Evolutionary conservation across 1,284 basidiomycete species (phyloP), one percentile per base, ranked within the genome.

Genomic region (Marasmius fiardii): DNA sequence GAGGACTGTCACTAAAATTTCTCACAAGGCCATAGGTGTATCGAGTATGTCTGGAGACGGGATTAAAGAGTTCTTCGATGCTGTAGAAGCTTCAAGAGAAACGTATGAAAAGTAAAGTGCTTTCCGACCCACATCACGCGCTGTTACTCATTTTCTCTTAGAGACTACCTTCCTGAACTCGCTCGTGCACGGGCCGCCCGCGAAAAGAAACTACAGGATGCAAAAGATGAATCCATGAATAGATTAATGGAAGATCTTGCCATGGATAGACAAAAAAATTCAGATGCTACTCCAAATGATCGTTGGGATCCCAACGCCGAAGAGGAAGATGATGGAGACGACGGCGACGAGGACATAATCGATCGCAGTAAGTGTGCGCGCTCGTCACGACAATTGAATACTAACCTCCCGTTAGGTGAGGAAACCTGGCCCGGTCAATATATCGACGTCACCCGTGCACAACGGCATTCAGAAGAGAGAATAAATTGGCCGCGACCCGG

Each of bases 31-130:
- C 6, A 95, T 99, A 11, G 95, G 96, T 21, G 95, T 99, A 8
- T 96, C 93, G 12, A 96, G 96, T 43, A 82, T 94, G 78, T 98
- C 97, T 0, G 97, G 97, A 11, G 88, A 86, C 50, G 97, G 97
- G 4, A 85, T 99, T 68, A 79, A 88, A 60, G 90, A 91, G 53
- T 98, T 99, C 69, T 90, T 99, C 65, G 82, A 87, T 18, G 94
- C 94, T 0, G 94, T 99, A 4, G 87, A 95, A 58, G 87, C 84
- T 44, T 93, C 92, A 1, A 78, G 93, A 59, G 78, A 85, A 54
- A 94, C 97, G 71, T 99, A 98, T 71, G 86, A 92, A 69, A 87
- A 76, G 92, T 95, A 66, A 65, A n/a, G n/a, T n/a, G 82, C 72
- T 7, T 33, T 11, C 7, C 10, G 23, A 33, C n/a, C 39, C 48